Evolutionary conservation across 495 filamentous ascomycete genomes (phyloP).

Genomic region (Parachaetomium inaequale): DNA sequence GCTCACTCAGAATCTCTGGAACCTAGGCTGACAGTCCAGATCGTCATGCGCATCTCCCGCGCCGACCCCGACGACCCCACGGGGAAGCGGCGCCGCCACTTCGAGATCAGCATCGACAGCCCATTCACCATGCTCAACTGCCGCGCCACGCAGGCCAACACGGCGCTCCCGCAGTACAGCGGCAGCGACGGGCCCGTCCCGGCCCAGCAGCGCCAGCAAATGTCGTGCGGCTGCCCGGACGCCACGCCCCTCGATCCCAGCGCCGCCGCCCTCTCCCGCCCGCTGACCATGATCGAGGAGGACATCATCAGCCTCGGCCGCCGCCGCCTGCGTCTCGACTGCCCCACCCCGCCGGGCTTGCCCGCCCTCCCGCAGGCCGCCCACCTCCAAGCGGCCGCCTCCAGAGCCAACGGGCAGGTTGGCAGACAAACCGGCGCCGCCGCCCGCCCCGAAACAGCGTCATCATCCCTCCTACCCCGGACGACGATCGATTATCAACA

Average conservation of each 20-base stretch:
- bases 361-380: slow-evolving; percentile 30
- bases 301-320: slow-evolving; percentile 15
- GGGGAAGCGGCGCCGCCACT: slow-evolving; percentile 79
- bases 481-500: too few species aligned
- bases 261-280: slow-evolving; percentile 30
- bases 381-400: slow-evolving; percentile 24
- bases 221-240: slow-evolving; percentile 75
- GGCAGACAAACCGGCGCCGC: slow-evolving; percentile 17
- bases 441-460: slow-evolving; percentile 5
- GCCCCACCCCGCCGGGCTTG: slow-evolving; percentile 10
- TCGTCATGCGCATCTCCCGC: slow-evolving; percentile 93
- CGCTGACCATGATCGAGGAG: slow-evolving; percentile 28
- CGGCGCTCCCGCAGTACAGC: slow-evolving; percentile 79
- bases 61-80: slow-evolving; percentile 73
- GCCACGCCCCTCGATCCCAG: slow-evolving; percentile 49
- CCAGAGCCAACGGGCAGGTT: background rate
- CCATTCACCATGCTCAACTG: slow-evolving; percentile 95
- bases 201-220: slow-evolving; percentile 42
- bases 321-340: slow-evolving; percentile 25
- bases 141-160: slow-evolving; percentile 88
- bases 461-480: slow-evolving; percentile 8
- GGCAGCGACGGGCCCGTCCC: slow-evolving; percentile 52
- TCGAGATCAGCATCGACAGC: slow-evolving; percentile 98
- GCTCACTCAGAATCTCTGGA: background rate
- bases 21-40: slow-evolving; percentile 48